Conservation (phyloP, 768 basidiomycete species). For the Mrakia hoshinonis region DNA sequence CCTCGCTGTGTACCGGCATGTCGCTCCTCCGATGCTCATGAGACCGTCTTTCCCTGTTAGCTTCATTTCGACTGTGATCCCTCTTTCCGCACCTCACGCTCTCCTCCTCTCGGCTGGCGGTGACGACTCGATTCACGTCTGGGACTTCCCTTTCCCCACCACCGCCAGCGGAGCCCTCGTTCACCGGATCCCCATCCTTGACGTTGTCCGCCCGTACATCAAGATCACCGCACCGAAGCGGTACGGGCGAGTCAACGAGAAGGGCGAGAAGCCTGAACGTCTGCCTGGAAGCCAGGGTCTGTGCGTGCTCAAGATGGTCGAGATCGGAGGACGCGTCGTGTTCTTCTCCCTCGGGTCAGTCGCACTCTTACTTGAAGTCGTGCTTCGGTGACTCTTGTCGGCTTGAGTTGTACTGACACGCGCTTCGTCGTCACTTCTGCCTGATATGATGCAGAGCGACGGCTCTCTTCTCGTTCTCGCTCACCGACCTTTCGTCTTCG, state of each 20-base stretch:
- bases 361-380: neutral
- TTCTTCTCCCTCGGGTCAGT: slow-evolving; percentile 65
- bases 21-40: neutral
- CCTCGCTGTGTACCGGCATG: neutral
- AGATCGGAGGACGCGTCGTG: slow-evolving; percentile 41
- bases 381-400: too few relatives aligned
- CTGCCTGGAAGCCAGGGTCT: slow-evolving; percentile 41
- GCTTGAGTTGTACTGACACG: too few relatives aligned
- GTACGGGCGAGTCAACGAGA: slow-evolving; percentile 31
- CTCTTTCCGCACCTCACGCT: slow-evolving; percentile 47
- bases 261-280: slow-evolving; percentile 30
- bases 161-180: slow-evolving; percentile 46
- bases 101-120: slow-evolving; percentile 79
- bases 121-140: slow-evolving; percentile 63
- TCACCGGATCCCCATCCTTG: slow-evolving; percentile 49
- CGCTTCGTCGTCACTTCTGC: neutral
- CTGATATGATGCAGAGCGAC: slow-evolving; percentile 49
- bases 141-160: slow-evolving; percentile 57
- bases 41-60: slow-evolving; percentile 41
- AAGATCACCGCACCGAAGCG: slow-evolving; percentile 40
- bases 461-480: slow-evolving; percentile 54
- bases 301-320: slow-evolving; percentile 53
- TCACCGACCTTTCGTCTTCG: slow-evolving; percentile 35
- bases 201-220: slow-evolving; percentile 43
- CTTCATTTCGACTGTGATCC: slow-evolving; percentile 73